Base-by-base conservation (phyloP, 352 stramenopile species). In the Aphanomyces astaci region DNA sequence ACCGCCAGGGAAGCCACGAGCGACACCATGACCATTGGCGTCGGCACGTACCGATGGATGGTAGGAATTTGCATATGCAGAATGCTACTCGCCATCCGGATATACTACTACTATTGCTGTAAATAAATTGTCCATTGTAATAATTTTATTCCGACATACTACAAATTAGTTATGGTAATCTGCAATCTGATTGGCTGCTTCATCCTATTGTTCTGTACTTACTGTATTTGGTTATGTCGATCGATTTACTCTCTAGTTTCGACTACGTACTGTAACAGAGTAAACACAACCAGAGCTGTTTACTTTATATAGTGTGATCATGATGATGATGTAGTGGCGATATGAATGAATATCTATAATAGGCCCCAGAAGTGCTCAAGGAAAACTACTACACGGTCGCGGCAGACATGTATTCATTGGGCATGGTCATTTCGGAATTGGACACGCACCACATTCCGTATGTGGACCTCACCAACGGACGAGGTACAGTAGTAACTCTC, bases 31-130 rank as follows among this genome's bases (percentile, higher is more conserved):
- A 71, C 64, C 2, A 49, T 64, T 32, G 64, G 64, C 19, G 53
- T 71, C 22, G 64, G 64, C 40, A 68, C 62, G 24, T 60, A 59
- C 31, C 62, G 39, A 13, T 68, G 62, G 62, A 68, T 68, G 62
- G 45, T 68, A 3, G 19, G 43, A 45, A 63, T n/a, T n/a, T 24
- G 19, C 48, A 10, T 13, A 17, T 22, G 15, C 25, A 30, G 17
- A 15, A 22, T 13, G 19, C 9, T 28, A 55, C 25, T 55, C 19
- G 25, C 48, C 48, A n/a, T n/a, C n/a, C n/a, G n/a, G n/a, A n/a
- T n/a, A n/a, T n/a, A n/a, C n/a, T n/a, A n/a, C n/a, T n/a, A n/a
- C n/a, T n/a, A n/a, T n/a, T n/a, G n/a, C n/a, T n/a, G n/a, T n/a
- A n/a, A n/a, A n/a, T n/a, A n/a, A n/a, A n/a, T n/a, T n/a, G n/a